A percentile compares a stretch with the other conserved stretches of the same genome.
Evolutionary conservation across 495 filamentous ascomycete genomes (phyloP).

Genomic region (Podospora australis): DNA sequence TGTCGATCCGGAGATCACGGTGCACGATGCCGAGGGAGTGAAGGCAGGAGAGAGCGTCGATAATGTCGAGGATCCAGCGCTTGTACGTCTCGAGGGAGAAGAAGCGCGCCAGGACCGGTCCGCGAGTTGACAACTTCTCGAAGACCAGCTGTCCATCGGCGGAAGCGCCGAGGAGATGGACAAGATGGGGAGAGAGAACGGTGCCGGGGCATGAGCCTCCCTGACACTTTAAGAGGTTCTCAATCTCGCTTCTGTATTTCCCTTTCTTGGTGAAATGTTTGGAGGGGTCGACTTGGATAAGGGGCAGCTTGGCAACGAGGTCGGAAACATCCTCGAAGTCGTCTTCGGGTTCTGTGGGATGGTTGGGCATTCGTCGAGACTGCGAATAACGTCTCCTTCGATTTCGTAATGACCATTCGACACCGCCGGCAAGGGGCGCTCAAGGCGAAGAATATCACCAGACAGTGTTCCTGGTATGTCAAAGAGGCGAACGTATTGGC

Average conservation of each 20-base stretch:
- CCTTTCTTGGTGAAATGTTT: constrained; percentile 27
- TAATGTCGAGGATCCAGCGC: constrained; percentile 9
- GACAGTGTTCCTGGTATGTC: constrained; percentile 23
- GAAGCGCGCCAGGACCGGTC: constrained; percentile 6
- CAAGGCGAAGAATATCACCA: constrained; percentile 24
- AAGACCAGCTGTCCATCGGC: constrained; percentile 22
- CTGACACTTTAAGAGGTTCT: constrained; percentile 24
- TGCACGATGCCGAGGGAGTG: constrained; percentile 26
- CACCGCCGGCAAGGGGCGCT: constrained; percentile 13
- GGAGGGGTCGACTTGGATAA: constrained; percentile 15
- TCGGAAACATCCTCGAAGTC: constrained; percentile 19
- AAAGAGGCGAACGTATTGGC: constrained; percentile 15
- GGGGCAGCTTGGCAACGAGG: constrained; percentile 14
- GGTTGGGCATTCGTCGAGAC: constrained; percentile 5
- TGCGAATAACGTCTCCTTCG: constrained; percentile 18
- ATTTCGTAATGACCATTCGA: constrained; percentile 14
- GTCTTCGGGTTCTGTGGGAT: constrained; percentile 6
- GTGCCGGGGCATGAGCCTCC: constrained; percentile 22
- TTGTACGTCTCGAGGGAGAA: constrained; percentile 7
- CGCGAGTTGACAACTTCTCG: constrained; percentile 11
- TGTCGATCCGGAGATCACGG: constrained; percentile 25
- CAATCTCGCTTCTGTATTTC: constrained; percentile 27
- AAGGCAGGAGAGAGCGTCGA: constrained; percentile 14
- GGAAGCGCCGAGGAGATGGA: constrained; percentile 22
- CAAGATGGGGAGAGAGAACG: constrained; percentile 12